These are phyloP conservation scores for Heimioporus retisporus DNA, from an alignment of 1,284 basidiomycete genomes.

Conservation along the genomic window DNA sequence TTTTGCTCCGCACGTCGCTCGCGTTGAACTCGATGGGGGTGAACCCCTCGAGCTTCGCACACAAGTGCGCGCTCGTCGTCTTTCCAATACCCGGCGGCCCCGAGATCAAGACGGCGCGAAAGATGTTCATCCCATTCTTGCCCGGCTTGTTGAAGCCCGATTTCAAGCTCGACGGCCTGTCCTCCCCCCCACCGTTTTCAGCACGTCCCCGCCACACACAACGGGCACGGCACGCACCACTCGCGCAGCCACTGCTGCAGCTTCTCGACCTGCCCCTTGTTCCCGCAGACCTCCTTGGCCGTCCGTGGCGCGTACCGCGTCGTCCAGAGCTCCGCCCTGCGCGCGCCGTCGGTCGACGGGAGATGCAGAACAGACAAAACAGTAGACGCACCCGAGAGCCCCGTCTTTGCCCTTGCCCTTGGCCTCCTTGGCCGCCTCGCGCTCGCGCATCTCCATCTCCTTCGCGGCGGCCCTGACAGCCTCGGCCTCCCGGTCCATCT, in stretches of 20 bases:
- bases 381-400: too few relatives aligned
- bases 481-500: constrained; percentile 84
- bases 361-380: too few relatives aligned
- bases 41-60: constrained; percentile 91
- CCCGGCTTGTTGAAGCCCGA: constrained; percentile 94
- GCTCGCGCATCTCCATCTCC: constrained; percentile 80
- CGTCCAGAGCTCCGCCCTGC: constrained; percentile 88
- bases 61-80: constrained; percentile 96
- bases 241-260: constrained; percentile 88
- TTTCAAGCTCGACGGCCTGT: constrained; percentile 80
- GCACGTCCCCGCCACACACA: too few relatives aligned
- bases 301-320: constrained; percentile 93
- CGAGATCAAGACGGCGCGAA: constrained; percentile 90
- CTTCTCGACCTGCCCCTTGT: constrained; percentile 93
- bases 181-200: too few relatives aligned
- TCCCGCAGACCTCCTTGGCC: constrained; percentile 95
- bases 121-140: constrained; percentile 90
- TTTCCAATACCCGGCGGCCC: constrained; percentile 98
- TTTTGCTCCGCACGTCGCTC: constrained; percentile 96
- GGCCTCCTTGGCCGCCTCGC: too few relatives aligned
- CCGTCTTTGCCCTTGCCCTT: too few relatives aligned
- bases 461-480: constrained; percentile 79
- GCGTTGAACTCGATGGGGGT: constrained; percentile 97
- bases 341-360: too few relatives aligned
- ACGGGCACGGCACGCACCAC: constrained; percentile 83